Evolutionary conservation across 495 filamentous ascomycete species (phyloP), one percentile per base, ranked within the genome.

Genomic region (Podospora anserina): DNA sequence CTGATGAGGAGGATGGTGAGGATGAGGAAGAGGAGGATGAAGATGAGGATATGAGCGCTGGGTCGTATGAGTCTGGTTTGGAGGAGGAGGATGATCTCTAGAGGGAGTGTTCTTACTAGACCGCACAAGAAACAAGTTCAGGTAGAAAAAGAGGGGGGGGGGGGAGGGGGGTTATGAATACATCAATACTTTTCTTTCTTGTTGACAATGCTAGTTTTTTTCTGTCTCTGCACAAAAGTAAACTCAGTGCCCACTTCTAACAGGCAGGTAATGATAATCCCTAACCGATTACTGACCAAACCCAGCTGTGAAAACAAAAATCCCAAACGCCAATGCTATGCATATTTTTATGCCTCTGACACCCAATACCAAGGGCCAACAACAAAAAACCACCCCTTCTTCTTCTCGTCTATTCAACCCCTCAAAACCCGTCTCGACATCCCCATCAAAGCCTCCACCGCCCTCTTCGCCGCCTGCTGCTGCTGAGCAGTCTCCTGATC

Each of bases 1-100:
- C 78, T 11, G 88, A 84, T n/a, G 88, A 87, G 3, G 89, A 86
- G 2, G 89, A 90, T 19, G 88, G 86, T 0, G 86, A 90, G 4
- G 88, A 88, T 0, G 87, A 88, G 0, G 87, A 87, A 0, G 87
- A 88, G 0, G 88, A 91, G 0, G 88, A 76, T 60, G 67, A 82
- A 23, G 80, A 80, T 20, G 82, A 79, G 61, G 82, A 82, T 39
- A 63, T 63, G 61, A 49, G 61, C 20, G 58, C 56, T 19, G 65
- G 65, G 19, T 61, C 65, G 11, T 81, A 79, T 27, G 84, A 80
- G 39, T 68, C 73, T 30, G 69, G 63, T 0, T 72, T 72, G 4
- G 71, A 70, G 59, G 71, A 70, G 59, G 74, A 78, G 9, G 77
- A 77, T 18, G 61, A 53, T 49, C 39, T 49, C 39, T 49, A 49